Evolutionary conservation across 2,329 filamentous ascomycete genomes (phyloP).

Genomic region (Westerdykella sp.): DNA sequence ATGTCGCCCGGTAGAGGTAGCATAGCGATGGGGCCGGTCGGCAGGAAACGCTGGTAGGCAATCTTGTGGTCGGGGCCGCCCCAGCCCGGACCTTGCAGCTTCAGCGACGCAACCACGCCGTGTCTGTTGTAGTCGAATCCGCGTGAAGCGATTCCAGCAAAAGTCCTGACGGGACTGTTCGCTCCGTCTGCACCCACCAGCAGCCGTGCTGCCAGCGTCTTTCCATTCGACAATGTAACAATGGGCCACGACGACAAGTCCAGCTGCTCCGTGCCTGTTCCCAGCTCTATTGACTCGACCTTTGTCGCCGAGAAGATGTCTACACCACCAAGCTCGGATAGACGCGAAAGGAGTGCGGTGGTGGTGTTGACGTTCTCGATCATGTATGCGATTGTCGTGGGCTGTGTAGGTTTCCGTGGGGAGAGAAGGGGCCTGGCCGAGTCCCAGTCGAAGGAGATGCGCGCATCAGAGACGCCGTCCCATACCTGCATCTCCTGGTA

Average conservation of each 20-base stretch:
- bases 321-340: conserved; percentile 62
- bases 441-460: conserved; percentile 82
- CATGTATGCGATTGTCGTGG: conserved; percentile 82
- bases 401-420: conserved; percentile 38
- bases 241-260: conserved; percentile 87
- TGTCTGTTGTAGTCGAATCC: conserved; percentile 94
- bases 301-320: conserved; percentile 69
- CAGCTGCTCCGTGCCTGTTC: conserved; percentile 57
- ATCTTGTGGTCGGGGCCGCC: conserved; percentile 51
- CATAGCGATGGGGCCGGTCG: conserved; percentile 84
- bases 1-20: conserved; percentile 78
- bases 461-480: conserved; percentile 84
- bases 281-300: conserved; percentile 74
- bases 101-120: conserved; percentile 83
- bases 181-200: conserved; percentile 91
- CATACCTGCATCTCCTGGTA: conserved; percentile 98
- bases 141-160: conserved; percentile 75
- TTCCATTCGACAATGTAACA: conserved; percentile 63
- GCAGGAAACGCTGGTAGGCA: conserved; percentile 92
- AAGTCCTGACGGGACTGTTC: conserved; percentile 86
- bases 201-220: conserved; percentile 68
- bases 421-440: conserved; percentile 34
- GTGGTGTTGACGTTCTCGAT: conserved; percentile 89
- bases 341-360: conserved; percentile 64
- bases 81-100: conserved; percentile 53